These are phyloP conservation scores for Wallacemonas sp. DNA, from an alignment of 208 protist species.

Conservation along the genomic window DNA sequence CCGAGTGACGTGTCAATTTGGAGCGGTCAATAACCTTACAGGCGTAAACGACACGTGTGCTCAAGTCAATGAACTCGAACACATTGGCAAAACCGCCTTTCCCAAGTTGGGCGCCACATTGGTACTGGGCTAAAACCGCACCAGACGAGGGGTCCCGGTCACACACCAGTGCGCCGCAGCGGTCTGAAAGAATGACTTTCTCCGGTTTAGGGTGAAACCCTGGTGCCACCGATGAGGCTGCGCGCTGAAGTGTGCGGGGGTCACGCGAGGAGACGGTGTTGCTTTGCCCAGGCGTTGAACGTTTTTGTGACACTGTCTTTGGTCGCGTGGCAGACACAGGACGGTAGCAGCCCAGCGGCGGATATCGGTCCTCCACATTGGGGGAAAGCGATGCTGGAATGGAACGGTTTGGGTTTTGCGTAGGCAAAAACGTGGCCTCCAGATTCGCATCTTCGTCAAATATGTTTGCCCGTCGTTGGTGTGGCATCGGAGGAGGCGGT, in stretches of 20 bases:
- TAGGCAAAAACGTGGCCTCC: constrained; percentile 14
- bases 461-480: constrained; percentile 5
- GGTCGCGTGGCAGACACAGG: too few relatives aligned
- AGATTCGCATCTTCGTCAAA: constrained; percentile 32
- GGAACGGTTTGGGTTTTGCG: constrained; percentile 29
- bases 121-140: constrained; percentile 37
- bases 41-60: constrained; percentile 37
- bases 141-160: constrained; percentile 33
- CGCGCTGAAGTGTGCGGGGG: constrained; percentile 6
- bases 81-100: constrained; percentile 66
- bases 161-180: constrained; percentile 38
- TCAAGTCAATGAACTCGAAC: constrained; percentile 50
- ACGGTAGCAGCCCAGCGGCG: constrained; percentile 6
- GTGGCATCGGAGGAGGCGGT: constrained; percentile 31
- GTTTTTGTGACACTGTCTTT: too few relatives aligned
- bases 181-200: constrained; percentile 8
- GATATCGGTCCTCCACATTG: constrained; percentile 36
- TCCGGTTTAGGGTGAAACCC: constrained; percentile 3
- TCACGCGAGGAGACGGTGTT: neutral
- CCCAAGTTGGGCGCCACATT: constrained; percentile 57
- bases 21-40: constrained; percentile 71
- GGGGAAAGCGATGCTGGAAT: constrained; percentile 41
- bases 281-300: too few relatives aligned
- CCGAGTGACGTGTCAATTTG: constrained; percentile 26
- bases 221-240: constrained; percentile 19